These are phyloP conservation scores for Fusarium heterosporum DNA, from an alignment of 2,329 filamentous ascomycete genomes.

Conservation along the genomic window DNA sequence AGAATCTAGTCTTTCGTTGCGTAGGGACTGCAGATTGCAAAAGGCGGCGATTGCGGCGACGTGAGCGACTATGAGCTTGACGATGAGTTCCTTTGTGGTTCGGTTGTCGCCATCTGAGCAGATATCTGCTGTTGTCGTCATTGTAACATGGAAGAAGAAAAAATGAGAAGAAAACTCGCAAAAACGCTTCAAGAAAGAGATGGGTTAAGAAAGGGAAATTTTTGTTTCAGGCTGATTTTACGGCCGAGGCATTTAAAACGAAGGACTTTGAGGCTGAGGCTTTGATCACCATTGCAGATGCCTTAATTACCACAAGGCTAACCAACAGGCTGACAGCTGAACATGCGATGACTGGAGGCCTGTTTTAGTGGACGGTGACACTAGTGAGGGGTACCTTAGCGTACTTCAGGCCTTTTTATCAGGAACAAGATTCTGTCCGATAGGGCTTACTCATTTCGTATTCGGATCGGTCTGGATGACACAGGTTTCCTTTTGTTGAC, in stretches of 20 bases:
- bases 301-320: not conserved
- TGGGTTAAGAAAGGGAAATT: too few species aligned
- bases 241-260: not conserved
- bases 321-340: not conserved
- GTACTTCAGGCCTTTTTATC: not conserved
- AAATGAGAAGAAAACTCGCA: too few species aligned
- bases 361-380: not conserved
- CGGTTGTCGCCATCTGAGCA: conserved; percentile 5
- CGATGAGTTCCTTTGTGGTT: conserved; percentile 5
- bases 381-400: not conserved
- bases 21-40: conserved; percentile 17
- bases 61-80: conserved; percentile 27
- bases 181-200: too few species aligned
- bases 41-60: conserved; percentile 16
- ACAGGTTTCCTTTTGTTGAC: not conserved
- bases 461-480: not conserved
- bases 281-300: not conserved
- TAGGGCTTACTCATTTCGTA: conserved; percentile 20
- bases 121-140: not conserved
- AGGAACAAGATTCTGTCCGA: conserved; percentile 6
- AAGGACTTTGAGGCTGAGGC: not conserved
- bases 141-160: not conserved
- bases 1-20: conserved; percentile 18
- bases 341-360: not conserved
- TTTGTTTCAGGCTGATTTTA: too few species aligned